Conservation (phyloP, 1,139 yeast genomes). For the Diutina sp. region DNA sequence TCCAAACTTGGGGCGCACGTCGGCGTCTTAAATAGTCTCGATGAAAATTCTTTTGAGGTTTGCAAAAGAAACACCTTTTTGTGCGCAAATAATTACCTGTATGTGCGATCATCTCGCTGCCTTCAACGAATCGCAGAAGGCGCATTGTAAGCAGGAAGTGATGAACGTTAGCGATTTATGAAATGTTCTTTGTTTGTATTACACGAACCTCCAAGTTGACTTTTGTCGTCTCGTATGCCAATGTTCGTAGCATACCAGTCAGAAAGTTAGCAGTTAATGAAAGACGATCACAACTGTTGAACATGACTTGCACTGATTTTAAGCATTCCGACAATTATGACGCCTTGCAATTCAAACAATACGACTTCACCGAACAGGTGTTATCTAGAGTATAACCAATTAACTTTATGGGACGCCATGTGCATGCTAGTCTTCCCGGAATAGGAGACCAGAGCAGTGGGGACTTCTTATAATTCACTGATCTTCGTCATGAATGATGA, state of each 20-base stretch:
- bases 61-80: background rate
- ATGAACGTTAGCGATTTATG: background rate
- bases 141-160: background rate
- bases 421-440: background rate
- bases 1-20: background rate
- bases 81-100: background rate
- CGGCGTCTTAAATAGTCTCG: background rate
- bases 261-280: too few species aligned
- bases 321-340: too few species aligned
- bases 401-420: background rate
- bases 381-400: background rate
- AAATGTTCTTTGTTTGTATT: too few species aligned
- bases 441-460: too few species aligned
- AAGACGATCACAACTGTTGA: too few species aligned
- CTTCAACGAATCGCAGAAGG: background rate
- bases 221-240: too few species aligned
- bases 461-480: too few species aligned
- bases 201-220: too few species aligned
- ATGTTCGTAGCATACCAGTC: too few species aligned
- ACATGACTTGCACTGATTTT: too few species aligned
- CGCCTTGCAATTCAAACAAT: too few species aligned
- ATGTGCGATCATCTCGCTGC: background rate
- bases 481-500: too few species aligned
- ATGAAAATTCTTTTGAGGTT: background rate
- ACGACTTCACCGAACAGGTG: background rate